Conservation (phyloP, 202 grass and related monocot genomes). For the Setaria viridis region DNA sequence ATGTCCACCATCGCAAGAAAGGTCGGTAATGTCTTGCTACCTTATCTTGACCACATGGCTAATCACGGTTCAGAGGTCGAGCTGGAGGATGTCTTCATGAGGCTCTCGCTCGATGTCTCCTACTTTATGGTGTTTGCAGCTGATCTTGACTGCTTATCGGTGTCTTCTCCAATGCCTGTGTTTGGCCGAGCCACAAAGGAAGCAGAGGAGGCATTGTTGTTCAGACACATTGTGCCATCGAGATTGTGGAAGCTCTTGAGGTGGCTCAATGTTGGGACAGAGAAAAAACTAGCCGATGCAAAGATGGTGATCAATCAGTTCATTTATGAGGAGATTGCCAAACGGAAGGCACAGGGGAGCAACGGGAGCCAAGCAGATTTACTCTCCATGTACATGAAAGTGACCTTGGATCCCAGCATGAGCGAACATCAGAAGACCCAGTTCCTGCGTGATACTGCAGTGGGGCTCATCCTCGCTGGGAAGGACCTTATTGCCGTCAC, state of each 20-base stretch:
- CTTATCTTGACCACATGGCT: conserved; percentile 63
- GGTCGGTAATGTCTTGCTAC: conserved; percentile 52
- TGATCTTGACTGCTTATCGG: conserved; percentile 61
- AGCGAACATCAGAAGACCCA: conserved; percentile 28
- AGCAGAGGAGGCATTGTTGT: conserved; percentile 52
- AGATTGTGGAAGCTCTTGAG: conserved; percentile 74
- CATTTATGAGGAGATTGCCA: conserved; percentile 57
- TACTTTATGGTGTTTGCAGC: conserved; percentile 59
- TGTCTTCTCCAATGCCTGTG: conserved; percentile 47
- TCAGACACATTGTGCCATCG: conserved; percentile 49
- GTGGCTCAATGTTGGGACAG: conserved; percentile 53
- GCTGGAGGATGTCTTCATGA: conserved; percentile 67
- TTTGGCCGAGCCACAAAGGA: conserved; percentile 63
- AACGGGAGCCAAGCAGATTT: conserved; percentile 45
- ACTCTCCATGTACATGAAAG: conserved; percentile 59
- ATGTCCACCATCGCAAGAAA: conserved; percentile 51
- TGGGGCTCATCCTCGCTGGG: conserved; percentile 58
- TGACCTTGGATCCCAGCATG: conserved; percentile 29
- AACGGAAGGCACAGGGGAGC: conserved; percentile 45
- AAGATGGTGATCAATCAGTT: conserved; percentile 58
- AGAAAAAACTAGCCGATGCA: conserved; percentile 67
- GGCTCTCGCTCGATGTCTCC: conserved; percentile 62
- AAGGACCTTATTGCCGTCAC: conserved; percentile 60
- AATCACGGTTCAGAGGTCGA: conserved; percentile 41
- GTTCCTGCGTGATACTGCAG: conserved; percentile 58